These are phyloP conservation scores for Podospora conica DNA, from an alignment of 495 filamentous ascomycete genomes.

Conservation along the genomic window DNA sequence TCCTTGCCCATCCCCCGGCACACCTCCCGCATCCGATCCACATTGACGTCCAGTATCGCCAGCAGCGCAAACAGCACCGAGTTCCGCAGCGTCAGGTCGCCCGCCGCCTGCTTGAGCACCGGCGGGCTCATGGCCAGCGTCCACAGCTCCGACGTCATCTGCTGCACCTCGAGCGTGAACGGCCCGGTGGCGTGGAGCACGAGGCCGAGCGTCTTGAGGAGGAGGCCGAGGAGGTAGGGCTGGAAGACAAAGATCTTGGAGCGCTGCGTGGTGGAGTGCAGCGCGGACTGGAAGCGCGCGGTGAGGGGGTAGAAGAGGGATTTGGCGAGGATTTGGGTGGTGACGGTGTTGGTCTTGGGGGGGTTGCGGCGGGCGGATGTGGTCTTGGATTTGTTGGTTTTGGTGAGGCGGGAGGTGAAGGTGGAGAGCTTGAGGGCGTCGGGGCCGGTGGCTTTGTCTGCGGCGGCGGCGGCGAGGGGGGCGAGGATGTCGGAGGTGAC, in stretches of 20 bases:
- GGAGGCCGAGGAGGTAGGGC: constrained; percentile 53
- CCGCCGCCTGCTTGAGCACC: constrained; percentile 37
- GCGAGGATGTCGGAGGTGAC: constrained; percentile 66
- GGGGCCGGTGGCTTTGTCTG: constrained; percentile 66
- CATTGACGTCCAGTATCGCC: constrained; percentile 79
- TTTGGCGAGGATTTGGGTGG: constrained; percentile 62
- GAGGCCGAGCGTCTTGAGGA: constrained; percentile 60
- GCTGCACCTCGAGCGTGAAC: constrained; percentile 51
- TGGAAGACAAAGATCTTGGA: constrained; percentile 49
- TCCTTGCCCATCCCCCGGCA: constrained; percentile 55
- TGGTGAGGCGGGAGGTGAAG: constrained; percentile 37
- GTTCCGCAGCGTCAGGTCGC: constrained; percentile 59
- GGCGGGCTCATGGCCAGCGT: constrained; percentile 49
- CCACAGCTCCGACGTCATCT: constrained; percentile 69
- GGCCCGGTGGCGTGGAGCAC: constrained; percentile 61
- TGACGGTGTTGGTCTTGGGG: constrained; percentile 58
- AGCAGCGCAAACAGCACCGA: constrained; percentile 74
- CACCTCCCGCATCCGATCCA: constrained; percentile 64
- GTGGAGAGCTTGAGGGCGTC: constrained; percentile 69
- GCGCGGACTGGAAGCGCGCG: constrained; percentile 50
- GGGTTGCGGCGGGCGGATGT: constrained; percentile 23
- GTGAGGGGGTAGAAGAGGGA: constrained; percentile 79
- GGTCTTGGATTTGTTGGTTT: constrained; percentile 18
- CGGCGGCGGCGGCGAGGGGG: constrained; percentile 69
- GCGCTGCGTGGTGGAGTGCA: constrained; percentile 37